A percentile compares a stretch with the other conserved stretches of the same genome.
These are phyloP conservation scores for Lactifluus volemus DNA, from an alignment of 768 basidiomycete species.

Conservation along the genomic window DNA sequence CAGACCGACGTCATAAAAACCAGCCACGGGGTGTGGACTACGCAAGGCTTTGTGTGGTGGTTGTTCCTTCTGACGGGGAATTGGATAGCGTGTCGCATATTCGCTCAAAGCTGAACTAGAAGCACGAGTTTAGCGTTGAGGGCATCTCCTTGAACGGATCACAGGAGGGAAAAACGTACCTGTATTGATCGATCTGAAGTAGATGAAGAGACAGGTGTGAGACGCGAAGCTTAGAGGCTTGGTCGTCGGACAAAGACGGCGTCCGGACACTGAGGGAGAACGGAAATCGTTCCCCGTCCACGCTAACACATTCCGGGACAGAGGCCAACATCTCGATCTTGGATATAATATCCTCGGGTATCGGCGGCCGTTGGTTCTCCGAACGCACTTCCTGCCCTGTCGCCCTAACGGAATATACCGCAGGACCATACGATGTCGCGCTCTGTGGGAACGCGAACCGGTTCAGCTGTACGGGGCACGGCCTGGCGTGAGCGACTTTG, in stretches of 20 bases:
- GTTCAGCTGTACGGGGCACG: slow-evolving; percentile 37
- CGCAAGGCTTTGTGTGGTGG: slow-evolving; percentile 56
- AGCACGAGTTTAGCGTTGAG: background rate
- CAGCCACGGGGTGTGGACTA: slow-evolving; percentile 40
- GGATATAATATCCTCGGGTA: slow-evolving; percentile 47
- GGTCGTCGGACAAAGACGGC: slow-evolving; percentile 37
- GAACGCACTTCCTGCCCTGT: slow-evolving; percentile 5
- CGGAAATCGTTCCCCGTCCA: slow-evolving; percentile 41
- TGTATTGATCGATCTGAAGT: slow-evolving; percentile 55
- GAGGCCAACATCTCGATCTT: slow-evolving; percentile 59
- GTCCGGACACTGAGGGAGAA: slow-evolving; percentile 55
- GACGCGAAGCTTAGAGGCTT: slow-evolving; percentile 49
- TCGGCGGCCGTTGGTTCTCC: slow-evolving; percentile 23
- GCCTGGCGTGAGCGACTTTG: slow-evolving; percentile 33
- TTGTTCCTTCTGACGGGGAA: slow-evolving; percentile 47
- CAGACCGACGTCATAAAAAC: slow-evolving; percentile 43
- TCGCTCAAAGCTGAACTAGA: slow-evolving; percentile 30
- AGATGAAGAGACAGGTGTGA: slow-evolving; percentile 48
- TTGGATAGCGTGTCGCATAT: slow-evolving; percentile 40
- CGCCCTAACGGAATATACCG: slow-evolving; percentile 28
- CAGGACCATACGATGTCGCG: slow-evolving; percentile 30
- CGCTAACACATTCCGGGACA: slow-evolving; percentile 45
- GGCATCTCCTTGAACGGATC: background rate
- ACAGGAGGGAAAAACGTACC: slow-evolving; percentile 35
- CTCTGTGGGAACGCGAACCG: slow-evolving; percentile 39